Conservation (phyloP, 495 filamentous ascomycete genomes). For the Tuber umbilicatum region DNA sequence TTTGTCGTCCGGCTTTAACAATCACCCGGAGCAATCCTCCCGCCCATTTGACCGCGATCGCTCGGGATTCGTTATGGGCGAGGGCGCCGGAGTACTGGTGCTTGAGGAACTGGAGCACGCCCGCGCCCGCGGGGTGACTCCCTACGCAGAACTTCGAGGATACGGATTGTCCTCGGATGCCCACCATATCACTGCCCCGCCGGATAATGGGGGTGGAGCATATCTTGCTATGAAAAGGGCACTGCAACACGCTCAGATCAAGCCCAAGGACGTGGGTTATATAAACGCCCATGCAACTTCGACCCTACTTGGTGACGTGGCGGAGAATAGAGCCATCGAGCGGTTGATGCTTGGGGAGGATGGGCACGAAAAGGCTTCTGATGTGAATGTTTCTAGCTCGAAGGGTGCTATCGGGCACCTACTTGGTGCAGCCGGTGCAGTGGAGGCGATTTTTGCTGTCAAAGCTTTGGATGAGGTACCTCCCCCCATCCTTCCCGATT, state of each 20-base stretch:
- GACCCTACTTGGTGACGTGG: conserved; percentile 75
- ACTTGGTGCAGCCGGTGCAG: conserved; percentile 79
- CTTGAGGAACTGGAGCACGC: conserved; percentile 90
- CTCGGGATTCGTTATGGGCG: conserved; percentile 82
- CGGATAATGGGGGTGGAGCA: conserved; percentile 71
- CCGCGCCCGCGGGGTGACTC: conserved; percentile 63
- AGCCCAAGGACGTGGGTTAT: conserved; percentile 71
- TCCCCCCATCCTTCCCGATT: conserved; percentile 22
- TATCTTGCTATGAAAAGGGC: conserved; percentile 78
- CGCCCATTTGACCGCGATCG: conserved; percentile 82
- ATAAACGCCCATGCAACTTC: conserved; percentile 94
- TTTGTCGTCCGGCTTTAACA: conserved; percentile 53
- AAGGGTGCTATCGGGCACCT: conserved; percentile 92
- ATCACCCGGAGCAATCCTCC: conserved; percentile 51
- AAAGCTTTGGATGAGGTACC: conserved; percentile 69
- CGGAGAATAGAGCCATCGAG: conserved; percentile 80
- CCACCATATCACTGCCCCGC: conserved; percentile 84
- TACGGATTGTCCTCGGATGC: conserved; percentile 87
- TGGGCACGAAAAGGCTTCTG: conserved; percentile 54
- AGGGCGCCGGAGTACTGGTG: conserved; percentile 81
- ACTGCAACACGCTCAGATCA: conserved; percentile 62
- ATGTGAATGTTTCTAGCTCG: conserved; percentile 82
- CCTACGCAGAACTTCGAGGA: conserved; percentile 83
- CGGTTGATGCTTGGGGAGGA: conserved; percentile 65
- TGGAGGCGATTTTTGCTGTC: conserved; percentile 80